Evolutionary conservation across 2,329 filamentous ascomycete genomes (phyloP).

Genomic region (Trichoderma sp.): DNA sequence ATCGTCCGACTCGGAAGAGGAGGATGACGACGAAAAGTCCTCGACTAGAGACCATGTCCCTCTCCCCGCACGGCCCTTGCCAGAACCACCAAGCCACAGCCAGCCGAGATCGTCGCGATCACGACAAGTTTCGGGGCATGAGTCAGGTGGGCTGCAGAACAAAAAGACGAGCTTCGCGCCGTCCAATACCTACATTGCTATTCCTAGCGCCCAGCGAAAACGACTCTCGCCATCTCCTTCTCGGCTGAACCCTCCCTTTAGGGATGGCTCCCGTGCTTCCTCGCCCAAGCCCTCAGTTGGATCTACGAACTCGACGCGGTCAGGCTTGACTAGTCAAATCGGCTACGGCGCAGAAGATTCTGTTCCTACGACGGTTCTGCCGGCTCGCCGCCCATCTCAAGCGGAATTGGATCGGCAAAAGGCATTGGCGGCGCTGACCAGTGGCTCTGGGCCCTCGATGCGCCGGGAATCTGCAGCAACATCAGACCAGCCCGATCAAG

Average conservation of each 20-base stretch:
- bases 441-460: not conserved
- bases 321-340: conserved; percentile 33
- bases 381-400: conserved; percentile 27
- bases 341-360: conserved; percentile 39
- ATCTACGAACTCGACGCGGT: conserved; percentile 40
- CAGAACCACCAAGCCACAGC: conserved; percentile 22
- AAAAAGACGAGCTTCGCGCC: conserved; percentile 42
- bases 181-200: conserved; percentile 42
- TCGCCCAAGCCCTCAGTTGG: conserved; percentile 32
- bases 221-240: conserved; percentile 25
- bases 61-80: conserved; percentile 26
- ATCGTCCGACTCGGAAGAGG: conserved; percentile 57
- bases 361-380: conserved; percentile 38
- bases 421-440: conserved; percentile 2
- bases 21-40: conserved; percentile 33
- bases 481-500: conserved; percentile 32
- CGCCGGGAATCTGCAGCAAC: conserved; percentile 26
- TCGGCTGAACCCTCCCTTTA: not conserved
- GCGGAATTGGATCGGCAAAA: conserved; percentile 26
- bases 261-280: conserved; percentile 26
- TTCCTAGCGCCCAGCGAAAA: conserved; percentile 31
- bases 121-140: conserved; percentile 25
- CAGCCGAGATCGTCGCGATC: conserved; percentile 23
- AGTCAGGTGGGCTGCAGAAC: conserved; percentile 25
- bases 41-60: conserved; percentile 25